Evolutionary conservation across 2,329 filamentous ascomycete species (phyloP).

Genomic region (Trichoderma cornu-damae): DNA sequence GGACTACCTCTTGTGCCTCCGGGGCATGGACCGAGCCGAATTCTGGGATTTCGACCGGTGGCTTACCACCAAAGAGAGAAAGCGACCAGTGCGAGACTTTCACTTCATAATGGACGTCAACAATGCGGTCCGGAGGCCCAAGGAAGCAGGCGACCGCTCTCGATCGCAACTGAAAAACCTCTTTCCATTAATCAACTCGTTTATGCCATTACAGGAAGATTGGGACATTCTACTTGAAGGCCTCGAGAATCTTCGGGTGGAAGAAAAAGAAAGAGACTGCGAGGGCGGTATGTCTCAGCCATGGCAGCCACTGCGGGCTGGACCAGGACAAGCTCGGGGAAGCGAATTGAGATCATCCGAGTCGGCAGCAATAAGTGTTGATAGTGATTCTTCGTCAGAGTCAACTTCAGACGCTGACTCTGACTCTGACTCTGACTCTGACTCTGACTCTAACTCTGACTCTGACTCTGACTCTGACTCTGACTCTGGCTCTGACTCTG

Average conservation of each 20-base stretch:
- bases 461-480: too few species aligned
- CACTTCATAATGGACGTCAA: conserved; percentile 30
- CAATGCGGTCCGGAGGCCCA: conserved; percentile 23
- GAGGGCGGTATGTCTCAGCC: not conserved
- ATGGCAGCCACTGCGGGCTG: too few species aligned
- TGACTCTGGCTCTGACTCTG: too few species aligned
- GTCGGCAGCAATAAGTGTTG: not conserved
- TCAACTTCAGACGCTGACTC: not conserved
- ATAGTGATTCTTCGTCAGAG: not conserved
- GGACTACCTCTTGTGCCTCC: conserved; percentile 41
- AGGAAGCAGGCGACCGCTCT: not conserved
- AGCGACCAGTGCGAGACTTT: conserved; percentile 27
- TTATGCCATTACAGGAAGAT: conserved; percentile 7
- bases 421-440: not conserved
- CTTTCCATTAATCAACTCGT: conserved; percentile 20
- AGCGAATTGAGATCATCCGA: not conserved
- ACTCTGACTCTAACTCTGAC: not conserved
- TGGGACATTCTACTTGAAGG: conserved; percentile 13
- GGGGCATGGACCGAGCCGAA: conserved; percentile 38
- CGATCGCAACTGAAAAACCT: conserved; percentile 24
- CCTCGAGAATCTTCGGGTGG: not conserved
- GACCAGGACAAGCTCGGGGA: not conserved
- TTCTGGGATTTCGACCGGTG: conserved; percentile 39
- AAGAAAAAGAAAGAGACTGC: not conserved
- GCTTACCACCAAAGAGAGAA: not conserved